Evolutionary conservation across 805 yeast genomes (phyloP), one percentile per base, ranked within the genome.

Genomic region (Myxozyma kluyveri): DNA sequence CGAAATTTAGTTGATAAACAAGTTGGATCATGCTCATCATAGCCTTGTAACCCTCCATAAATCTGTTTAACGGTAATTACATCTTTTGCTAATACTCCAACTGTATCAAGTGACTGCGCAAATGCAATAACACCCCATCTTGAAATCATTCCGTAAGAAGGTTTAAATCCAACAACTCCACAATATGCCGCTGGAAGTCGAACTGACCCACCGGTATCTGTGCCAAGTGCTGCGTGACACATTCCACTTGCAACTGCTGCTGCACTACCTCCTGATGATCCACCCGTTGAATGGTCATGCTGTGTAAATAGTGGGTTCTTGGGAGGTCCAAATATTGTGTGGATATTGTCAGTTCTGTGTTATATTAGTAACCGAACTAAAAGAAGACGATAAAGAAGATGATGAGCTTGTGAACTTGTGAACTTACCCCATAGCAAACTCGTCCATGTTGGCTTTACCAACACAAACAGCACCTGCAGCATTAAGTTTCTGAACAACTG

Each of bases 181-280:
- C 91, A 83, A 66, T 84, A 88, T 18, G 95, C 83, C 1, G 96
- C 95, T 0, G 99, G 99, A 19, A 88, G 72, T 55, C 99, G 75
- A 0, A 93, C 88, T 0, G 97, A 88, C 0, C 99, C 99, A 3
- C 99, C 99, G 0, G 99, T 93, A 63, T 93, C 99, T 0, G 98
- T 86, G 0, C 99, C 99, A 33, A 93, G 68, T 1, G 95, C 79
- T 61, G 35, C 41, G 64, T 84, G 88, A 31, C 81, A 84, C 56
- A 81, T 64, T 1, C 72, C 83, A 0, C 84, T 78, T 0, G 91
- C 84, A 1, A 91, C 96, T 0, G 95, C 86, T 0, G 96, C 96
- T 0, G 98, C 98, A 35, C 93, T 80, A 0, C 99, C 99, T 18
- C 98, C 96, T 4, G 96, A 88, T 0, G 97, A 89, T 0, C 99